These are phyloP conservation scores for Xylaria sp. DNA, from an alignment of 2,329 filamentous ascomycete genomes.

Conservation along the genomic window DNA sequence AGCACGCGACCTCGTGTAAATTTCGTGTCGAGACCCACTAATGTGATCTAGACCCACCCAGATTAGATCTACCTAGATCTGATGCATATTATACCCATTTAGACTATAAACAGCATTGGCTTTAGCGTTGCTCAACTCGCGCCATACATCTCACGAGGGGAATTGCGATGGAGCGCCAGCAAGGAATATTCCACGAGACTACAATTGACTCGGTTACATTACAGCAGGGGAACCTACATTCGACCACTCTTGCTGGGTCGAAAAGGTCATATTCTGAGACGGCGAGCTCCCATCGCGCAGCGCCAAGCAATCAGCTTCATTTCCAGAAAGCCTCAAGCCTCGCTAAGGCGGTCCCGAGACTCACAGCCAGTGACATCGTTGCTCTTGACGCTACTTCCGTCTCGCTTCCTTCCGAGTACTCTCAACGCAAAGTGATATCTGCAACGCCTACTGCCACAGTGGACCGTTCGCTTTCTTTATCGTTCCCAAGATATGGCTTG, in stretches of 20 bases:
- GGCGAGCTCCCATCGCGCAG: slow-evolving; percentile 24
- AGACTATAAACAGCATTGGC: background rate
- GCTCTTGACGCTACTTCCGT: slow-evolving; percentile 44
- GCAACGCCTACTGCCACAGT: slow-evolving; percentile 64
- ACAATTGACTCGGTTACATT: slow-evolving; percentile 61
- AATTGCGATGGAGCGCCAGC: slow-evolving; percentile 43
- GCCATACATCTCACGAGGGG: background rate
- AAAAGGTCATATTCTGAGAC: slow-evolving; percentile 56
- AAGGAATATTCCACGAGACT: slow-evolving; percentile 60
- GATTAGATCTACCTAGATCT: background rate
- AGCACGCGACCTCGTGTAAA: slow-evolving; percentile 37
- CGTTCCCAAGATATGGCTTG: slow-evolving; percentile 72
- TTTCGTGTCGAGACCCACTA: slow-evolving; percentile 34
- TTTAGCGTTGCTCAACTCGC: background rate
- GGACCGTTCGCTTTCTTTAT: slow-evolving; percentile 69
- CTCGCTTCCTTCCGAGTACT: slow-evolving; percentile 61
- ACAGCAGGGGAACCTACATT: slow-evolving; percentile 54
- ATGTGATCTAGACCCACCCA: background rate
- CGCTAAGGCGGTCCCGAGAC: slow-evolving; percentile 39
- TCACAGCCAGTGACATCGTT: slow-evolving; percentile 62
- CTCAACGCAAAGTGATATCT: slow-evolving; percentile 63
- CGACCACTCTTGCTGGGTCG: slow-evolving; percentile 58
- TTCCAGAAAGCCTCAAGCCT: slow-evolving; percentile 43
- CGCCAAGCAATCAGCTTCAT: slow-evolving; percentile 45
- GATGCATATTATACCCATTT: background rate